Percentiles rank a stretch among this genome's conserved stretches.
Evolutionary conservation across 257 asterid genomes (phyloP).

Genomic region (Capsicum baccatum): DNA sequence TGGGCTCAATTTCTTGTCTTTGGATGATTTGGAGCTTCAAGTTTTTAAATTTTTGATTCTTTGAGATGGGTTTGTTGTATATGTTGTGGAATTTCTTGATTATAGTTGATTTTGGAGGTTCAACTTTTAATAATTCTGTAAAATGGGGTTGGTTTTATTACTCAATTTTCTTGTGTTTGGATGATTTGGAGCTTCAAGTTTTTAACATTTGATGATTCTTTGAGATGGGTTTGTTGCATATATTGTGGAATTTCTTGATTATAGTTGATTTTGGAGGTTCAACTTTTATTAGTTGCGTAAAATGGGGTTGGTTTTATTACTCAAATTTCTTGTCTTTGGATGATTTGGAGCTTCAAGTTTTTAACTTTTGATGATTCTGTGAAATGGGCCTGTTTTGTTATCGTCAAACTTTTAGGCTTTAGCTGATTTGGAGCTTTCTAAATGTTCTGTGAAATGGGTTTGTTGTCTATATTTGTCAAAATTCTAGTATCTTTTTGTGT

Average conservation of each 20-base stretch:
- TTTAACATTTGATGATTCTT: background rate
- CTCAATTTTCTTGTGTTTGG: background rate
- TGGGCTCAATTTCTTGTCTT: background rate
- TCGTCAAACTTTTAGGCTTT: background rate
- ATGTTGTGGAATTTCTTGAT: background rate
- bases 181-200: background rate
- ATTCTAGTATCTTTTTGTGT: no score
- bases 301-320: no score
- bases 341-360: background rate
- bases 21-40: background rate
- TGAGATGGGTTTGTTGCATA: background rate
- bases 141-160: background rate
- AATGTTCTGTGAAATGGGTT: background rate
- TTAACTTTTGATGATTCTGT: background rate
- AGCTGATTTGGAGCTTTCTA: background rate
- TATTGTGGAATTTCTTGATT: background rate
- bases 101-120: background rate
- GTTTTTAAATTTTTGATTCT: background rate
- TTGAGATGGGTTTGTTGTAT: no score
- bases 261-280: background rate
- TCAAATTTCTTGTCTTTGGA: no score
- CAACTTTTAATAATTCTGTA: background rate
- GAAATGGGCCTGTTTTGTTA: background rate
- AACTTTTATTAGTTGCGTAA: no score
- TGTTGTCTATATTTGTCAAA: background rate